Evolutionary conservation across 2,329 filamentous ascomycete species (phyloP).

Genomic region (Sclerotinia nivalis): DNA sequence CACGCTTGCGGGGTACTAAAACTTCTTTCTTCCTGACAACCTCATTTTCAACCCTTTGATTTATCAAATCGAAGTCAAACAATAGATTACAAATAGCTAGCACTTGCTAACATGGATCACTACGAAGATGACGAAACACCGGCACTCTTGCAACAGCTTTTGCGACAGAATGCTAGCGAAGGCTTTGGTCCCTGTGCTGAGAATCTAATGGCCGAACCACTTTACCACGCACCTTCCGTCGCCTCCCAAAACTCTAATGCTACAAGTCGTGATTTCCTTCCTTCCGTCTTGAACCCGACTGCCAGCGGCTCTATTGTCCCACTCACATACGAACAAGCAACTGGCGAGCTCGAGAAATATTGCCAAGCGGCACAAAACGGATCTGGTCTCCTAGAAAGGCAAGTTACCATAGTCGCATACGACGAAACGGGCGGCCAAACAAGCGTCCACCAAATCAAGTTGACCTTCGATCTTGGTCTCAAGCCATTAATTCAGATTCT

Average conservation of each 20-base stretch:
- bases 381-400: not conserved
- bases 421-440: conserved; percentile 13
- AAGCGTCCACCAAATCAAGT: not conserved
- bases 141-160: not conserved
- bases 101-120: conserved; percentile 6
- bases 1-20: not conserved
- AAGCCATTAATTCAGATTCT: not conserved
- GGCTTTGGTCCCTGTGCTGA: not conserved
- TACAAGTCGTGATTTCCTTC: not conserved
- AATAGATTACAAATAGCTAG: not conserved
- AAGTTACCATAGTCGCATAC: conserved; percentile 16
- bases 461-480: not conserved
- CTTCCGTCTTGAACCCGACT: not conserved
- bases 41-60: not conserved
- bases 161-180: not conserved
- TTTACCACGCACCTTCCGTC: not conserved
- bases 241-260: not conserved
- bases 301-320: not conserved
- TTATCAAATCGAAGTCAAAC: not conserved
- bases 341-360: not conserved
- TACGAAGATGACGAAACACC: conserved; percentile 9
- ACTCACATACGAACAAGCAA: conserved; percentile 12
- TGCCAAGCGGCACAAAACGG: not conserved
- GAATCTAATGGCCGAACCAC: not conserved
- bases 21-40: not conserved